Conservation (phyloP, 371 early-diverging fungal species). For the Capillidium heterosporum region DNA sequence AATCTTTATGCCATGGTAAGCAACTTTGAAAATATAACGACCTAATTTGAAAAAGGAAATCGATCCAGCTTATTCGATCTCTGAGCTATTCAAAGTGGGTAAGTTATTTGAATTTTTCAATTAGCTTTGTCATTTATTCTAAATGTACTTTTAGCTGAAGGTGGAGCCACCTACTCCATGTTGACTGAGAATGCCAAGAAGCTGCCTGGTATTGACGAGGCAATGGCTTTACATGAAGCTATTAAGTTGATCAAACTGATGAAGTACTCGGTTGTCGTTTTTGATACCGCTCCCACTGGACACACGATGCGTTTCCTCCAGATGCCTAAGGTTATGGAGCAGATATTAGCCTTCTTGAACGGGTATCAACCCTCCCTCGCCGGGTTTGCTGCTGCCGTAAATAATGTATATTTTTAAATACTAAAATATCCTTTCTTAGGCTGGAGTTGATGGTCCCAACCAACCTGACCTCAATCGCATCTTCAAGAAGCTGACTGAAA, state of each 20-base stretch:
- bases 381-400: constrained; percentile 78
- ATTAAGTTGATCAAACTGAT: constrained; percentile 61
- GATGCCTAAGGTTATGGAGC: constrained; percentile 90
- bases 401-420: constrained; percentile 3
- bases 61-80: constrained; percentile 88
- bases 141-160: constrained; percentile 23
- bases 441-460: constrained; percentile 69
- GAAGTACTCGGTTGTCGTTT: constrained; percentile 94
- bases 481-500: constrained; percentile 82
- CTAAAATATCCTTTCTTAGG: constrained; percentile 42
- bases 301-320: constrained; percentile 96
- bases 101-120: constrained; percentile 10
- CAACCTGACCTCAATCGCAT: constrained; percentile 30
- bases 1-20: constrained; percentile 91
- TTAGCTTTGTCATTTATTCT: neutral
- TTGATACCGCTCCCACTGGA: constrained; percentile 99
- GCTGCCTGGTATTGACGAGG: constrained; percentile 97
- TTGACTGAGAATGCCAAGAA: constrained; percentile 93
- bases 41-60: constrained; percentile 51
- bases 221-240: constrained; percentile 66
- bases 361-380: constrained; percentile 84
- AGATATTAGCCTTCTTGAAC: constrained; percentile 87
- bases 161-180: constrained; percentile 65
- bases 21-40: neutral
- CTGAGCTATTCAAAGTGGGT: constrained; percentile 90